Evolutionary conservation across 805 yeast species (phyloP).

Genomic region (Candida maesae): DNA sequence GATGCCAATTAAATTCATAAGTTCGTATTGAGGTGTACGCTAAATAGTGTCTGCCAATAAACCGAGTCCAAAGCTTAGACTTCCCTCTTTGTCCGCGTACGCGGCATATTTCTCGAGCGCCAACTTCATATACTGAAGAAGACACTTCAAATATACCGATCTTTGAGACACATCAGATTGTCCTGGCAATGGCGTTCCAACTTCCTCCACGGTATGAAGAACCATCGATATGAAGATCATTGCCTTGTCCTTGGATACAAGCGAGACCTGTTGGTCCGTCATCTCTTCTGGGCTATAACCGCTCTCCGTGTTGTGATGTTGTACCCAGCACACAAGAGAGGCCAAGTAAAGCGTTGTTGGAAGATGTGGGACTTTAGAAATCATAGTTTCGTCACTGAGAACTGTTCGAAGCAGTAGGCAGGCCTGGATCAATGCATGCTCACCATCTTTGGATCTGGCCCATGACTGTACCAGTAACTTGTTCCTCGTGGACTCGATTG

Average conservation of each 20-base stretch:
- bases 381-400: conserved; percentile 22
- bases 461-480: conserved; percentile 20
- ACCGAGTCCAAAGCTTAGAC: not conserved
- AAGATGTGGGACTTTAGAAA: conserved; percentile 26
- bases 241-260: not conserved
- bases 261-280: not conserved
- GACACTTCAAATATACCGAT: not conserved
- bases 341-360: conserved; percentile 20
- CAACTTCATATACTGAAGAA: not conserved
- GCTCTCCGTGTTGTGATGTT: conserved; percentile 1
- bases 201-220: not conserved
- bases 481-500: conserved; percentile 18
- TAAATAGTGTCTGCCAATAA: not conserved
- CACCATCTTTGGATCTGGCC: conserved; percentile 29
- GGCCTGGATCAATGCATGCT: conserved; percentile 25
- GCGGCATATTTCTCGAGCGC: not conserved
- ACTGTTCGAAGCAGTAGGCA: conserved; percentile 29
- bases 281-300: not conserved
- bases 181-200: not conserved
- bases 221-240: not conserved
- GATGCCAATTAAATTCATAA: too few relatives aligned
- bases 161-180: not conserved
- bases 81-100: not conserved
- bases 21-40: too few relatives aligned
- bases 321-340: conserved; percentile 19